Evolutionary conservation across 345 rosid species (phyloP), one percentile per base, ranked within the genome.

Genomic region (Lepidium aucheri): DNA sequence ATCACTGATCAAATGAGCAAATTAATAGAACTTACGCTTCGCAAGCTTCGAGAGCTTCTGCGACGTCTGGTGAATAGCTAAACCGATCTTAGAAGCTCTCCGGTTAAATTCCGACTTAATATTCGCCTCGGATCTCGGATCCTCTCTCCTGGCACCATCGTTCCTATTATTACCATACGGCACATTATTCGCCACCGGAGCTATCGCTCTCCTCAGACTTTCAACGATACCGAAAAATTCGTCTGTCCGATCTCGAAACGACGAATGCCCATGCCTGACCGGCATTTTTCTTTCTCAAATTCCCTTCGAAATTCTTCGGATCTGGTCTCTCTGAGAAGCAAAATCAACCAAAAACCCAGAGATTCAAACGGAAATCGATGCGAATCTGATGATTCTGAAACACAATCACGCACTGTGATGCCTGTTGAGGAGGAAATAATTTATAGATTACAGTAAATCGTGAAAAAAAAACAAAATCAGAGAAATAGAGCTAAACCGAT

Each of bases 21-120:
- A 24, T 5, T 42, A 10, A 43, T 4, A 13, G 1, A 51, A 63
- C 94, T 81, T 69, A 86, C 96, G 75, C 80, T 86, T 83, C 6
- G 96, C 89, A 5, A 89, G 83, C 81, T 86, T 89, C 1, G 90
- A 68, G 6, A 89, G 86, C 77, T 86, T 89, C 77, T 85, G 93
- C 12, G 96, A 89, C 15, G 96, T 85, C 66, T 89, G 96, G 59
- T 85, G 85, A 36, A 86, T 86, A 44, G 86, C 89, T 32, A 63
- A 65, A 68, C 90, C 84, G 52, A 80, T 77, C 67, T 78, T 81
- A 24, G 85, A 72, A 16, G 93, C 96, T 55, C 87, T 82, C 58
- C 45, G 81, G 52, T 63, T 82, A 70, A 89, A 89, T 68, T 89
- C 93, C 20, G 90, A 83, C 47, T 86, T 88, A 36, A 75, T 76